These are phyloP conservation scores for Haberlea rhodopensis DNA, from an alignment of 257 asterid species.

Conservation along the genomic window DNA sequence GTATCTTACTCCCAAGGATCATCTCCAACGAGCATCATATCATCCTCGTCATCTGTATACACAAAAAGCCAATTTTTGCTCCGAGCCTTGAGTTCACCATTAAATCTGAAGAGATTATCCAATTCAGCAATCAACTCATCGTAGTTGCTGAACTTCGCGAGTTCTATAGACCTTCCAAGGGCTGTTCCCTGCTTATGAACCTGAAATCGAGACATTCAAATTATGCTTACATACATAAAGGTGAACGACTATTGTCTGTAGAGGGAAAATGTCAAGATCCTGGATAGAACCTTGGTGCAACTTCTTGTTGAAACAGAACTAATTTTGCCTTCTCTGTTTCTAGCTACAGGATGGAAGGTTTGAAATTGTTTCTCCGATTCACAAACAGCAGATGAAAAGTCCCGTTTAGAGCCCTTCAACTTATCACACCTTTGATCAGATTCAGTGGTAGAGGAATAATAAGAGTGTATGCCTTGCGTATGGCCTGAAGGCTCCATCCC, in stretches of 20 bases:
- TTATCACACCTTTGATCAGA: constrained; percentile 54
- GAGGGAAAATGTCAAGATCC: background rate
- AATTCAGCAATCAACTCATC: constrained; percentile 71
- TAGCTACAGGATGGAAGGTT: constrained; percentile 33
- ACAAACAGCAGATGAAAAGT: constrained; percentile 33
- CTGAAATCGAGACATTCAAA: constrained; percentile 37
- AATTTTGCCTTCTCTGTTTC: constrained; percentile 59
- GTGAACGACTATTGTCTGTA: background rate
- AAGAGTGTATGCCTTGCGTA: constrained; percentile 34
- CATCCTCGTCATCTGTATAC: constrained; percentile 95
- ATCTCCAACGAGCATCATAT: constrained; percentile 99
- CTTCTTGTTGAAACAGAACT: constrained; percentile 70
- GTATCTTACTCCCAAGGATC: constrained; percentile 96
- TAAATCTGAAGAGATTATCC: constrained; percentile 73
- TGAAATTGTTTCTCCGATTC: constrained; percentile 65
- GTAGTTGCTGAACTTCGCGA: constrained; percentile 71
- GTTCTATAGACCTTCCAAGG: constrained; percentile 97
- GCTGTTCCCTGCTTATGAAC: constrained; percentile 95
- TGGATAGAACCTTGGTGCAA: constrained; percentile 80
- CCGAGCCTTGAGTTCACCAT: constrained; percentile 75
- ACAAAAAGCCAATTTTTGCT: constrained; percentile 88
- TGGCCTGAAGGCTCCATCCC: constrained; percentile 34
- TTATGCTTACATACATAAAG: background rate
- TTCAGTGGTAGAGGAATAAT: constrained; percentile 43
- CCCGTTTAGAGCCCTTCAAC: constrained; percentile 58